Evolutionary conservation across 352 stramenopile genomes (phyloP), one percentile per base, ranked within the genome.

Genomic region (Phytophthora brassicae): DNA sequence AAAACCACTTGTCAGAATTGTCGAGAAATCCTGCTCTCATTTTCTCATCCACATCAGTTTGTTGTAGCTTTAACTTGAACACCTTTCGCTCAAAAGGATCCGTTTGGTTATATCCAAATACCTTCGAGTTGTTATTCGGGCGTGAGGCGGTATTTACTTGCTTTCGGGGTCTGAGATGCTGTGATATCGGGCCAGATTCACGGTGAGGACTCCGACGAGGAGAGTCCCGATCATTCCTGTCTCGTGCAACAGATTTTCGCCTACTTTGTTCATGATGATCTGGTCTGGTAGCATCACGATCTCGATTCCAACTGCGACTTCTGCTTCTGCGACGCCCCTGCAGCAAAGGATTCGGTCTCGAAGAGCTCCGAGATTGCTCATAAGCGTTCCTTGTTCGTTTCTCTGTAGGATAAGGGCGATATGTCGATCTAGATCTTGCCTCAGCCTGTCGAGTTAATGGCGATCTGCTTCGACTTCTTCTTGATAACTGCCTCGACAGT

Each of bases 11-110:
- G 13, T 60, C 35, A 19, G 11, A 20, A 16, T 2, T 31, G 44
- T 19, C 42, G 13, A 54, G 38, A 16, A 2, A 12, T 17, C 29
- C 22, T 12, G 8, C 3, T n/a, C 47, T n/a, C 1, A 29, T 12
- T 16, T 56, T 55, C n/a, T 69, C 41, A 12, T 64, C 55, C 3
- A 45, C 22, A 55, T 66, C 49, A 38, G 56, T 56, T 58, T 70
- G 56, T 23, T 57, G 62, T 7, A 66, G n/a, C 20, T 66, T 70
- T 6, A 70, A 33, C 36, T 66, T 70, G 43, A 65, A 66, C n/a
- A 70, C 62, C 45, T 29, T 17, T 29, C 56, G 55, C 19, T 48
- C 28, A 61, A 70, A 70, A 7, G 11, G 6, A 28, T 56, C 26
- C 24, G 44, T 13, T 12, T 50, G 26, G 9, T 31, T 38, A 44